A percentile compares a stretch with the other conserved stretches of the same genome.
These are phyloP conservation scores for Populus hybrid DNA, from an alignment of 441 rosid species.

Conservation along the genomic window DNA sequence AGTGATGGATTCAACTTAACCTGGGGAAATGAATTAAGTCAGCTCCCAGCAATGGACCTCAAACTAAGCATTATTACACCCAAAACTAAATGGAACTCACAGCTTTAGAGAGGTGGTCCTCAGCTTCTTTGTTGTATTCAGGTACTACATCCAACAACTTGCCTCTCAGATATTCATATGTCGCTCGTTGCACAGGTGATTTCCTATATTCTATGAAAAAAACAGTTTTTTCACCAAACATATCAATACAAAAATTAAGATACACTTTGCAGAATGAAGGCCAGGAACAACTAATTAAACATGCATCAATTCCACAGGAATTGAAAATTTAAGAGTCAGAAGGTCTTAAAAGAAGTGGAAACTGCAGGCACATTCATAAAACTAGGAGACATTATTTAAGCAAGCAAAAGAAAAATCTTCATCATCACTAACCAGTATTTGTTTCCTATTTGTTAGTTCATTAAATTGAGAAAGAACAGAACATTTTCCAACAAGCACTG, in stretches of 20 bases:
- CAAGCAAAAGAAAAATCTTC: neutral
- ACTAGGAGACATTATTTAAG: neutral
- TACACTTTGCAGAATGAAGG: neutral
- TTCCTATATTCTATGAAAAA: conserved; percentile 47
- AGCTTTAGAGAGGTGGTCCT: conserved; percentile 79
- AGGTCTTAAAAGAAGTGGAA: neutral
- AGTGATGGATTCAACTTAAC: conserved; percentile 76
- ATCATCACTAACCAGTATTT: neutral
- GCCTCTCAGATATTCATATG: conserved; percentile 56
- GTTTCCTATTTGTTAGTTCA: no score
- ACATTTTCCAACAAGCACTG: no score
- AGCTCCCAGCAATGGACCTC: conserved; percentile 18
- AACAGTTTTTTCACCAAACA: neutral
- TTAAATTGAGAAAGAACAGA: no score
- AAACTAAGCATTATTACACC: neutral
- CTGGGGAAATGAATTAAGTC: conserved; percentile 34
- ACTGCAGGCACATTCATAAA: neutral
- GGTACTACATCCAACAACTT: conserved; percentile 67
- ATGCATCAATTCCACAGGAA: no score
- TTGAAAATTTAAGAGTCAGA: neutral
- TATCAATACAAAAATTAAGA: neutral
- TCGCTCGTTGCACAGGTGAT: conserved; percentile 48
- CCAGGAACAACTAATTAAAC: neutral
- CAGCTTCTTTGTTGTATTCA: conserved; percentile 73
- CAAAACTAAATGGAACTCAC: conserved; percentile 32